Evolutionary conservation across 1,284 basidiomycete species (phyloP).

Genomic region (Sporisorium exsertum): DNA sequence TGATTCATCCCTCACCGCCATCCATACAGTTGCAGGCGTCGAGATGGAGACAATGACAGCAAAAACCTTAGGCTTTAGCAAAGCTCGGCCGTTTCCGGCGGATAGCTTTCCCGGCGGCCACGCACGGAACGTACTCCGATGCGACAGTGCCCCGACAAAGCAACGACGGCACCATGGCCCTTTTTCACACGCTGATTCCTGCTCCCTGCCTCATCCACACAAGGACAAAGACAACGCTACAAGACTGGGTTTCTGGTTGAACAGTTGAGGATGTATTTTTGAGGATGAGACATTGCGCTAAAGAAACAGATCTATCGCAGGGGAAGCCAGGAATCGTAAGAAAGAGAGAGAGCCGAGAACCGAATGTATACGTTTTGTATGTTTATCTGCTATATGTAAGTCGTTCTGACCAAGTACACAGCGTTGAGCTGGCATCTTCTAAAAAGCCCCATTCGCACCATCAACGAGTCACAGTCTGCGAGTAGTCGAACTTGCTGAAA

Average conservation of each 20-base stretch:
- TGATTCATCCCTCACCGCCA: neutral
- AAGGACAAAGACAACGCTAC: neutral
- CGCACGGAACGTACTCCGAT: neutral
- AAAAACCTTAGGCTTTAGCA: neutral
- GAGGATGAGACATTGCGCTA: neutral
- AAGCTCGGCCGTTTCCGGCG: neutral
- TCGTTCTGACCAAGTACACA: neutral
- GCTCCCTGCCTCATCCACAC: neutral
- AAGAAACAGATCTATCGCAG: neutral
- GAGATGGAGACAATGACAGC: neutral
- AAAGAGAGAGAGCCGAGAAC: too few species aligned
- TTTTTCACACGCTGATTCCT: neutral
- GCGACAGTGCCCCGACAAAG: neutral
- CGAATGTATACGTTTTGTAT: neutral
- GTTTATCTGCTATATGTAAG: neutral
- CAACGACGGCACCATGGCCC: neutral
- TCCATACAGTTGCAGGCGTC: neutral
- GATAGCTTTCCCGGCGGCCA: neutral
- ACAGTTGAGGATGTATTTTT: constrained; percentile 1
- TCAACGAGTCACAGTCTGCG: constrained; percentile 48
- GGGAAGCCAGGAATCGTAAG: neutral
- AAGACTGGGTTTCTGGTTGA: constrained; percentile 3
- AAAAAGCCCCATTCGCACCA: neutral
- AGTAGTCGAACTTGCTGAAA: constrained; percentile 67
- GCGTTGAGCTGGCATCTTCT: constrained; percentile 16